Base-by-base conservation (phyloP, 768 basidiomycete species). In the Boletus eberwhitei region DNA sequence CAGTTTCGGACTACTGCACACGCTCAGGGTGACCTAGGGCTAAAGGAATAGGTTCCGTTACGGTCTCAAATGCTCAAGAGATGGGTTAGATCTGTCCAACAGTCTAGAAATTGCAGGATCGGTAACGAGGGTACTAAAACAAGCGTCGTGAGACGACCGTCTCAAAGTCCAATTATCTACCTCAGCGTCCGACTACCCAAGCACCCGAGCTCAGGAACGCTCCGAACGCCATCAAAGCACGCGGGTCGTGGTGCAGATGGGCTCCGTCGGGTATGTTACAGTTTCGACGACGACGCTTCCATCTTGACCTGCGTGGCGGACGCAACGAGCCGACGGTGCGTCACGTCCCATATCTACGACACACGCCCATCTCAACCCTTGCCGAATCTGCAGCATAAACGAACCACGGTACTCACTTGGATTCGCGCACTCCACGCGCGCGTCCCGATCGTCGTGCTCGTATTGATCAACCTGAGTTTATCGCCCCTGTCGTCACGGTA, bases 261-360 rank as follows among this genome's bases (percentile, higher is more conserved):
- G n/a, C 11, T 26, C 35, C 29, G 42, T 44, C 12, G 32, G 22
- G 45, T 7, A 11, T 9, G 21, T 59, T 34, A 66, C 19, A 67
- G 54, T 31, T 64, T 69, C 32, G 64, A 37, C 22, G 16, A 4
- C 17, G 60, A 59, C 21, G 53, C 16, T n/a, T 59, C 55, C 76
- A 77, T 76, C 52, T 71, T 69, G 46, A 74, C 59, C 44, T 79
- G 79, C 21, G 71, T 70, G 2, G 73, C 77, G 37, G 77, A 74
- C 38, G 76, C 77, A 17, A 79, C 67, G 19, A 79, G 59, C 29
- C 73, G 67, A 54, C 67, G 68, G 34, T 76, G 71, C 21, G 59
- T 62, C 29, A 54, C 58, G 34, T 79, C 72, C 76, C 75, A 79
- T 22, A 79, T 71, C 79, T 79, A 44, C 9, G n/a, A 29, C 2